These are phyloP conservation scores for Avena atlantica DNA, from an alignment of 176 grass and related monocot genomes.

Conservation along the genomic window DNA sequence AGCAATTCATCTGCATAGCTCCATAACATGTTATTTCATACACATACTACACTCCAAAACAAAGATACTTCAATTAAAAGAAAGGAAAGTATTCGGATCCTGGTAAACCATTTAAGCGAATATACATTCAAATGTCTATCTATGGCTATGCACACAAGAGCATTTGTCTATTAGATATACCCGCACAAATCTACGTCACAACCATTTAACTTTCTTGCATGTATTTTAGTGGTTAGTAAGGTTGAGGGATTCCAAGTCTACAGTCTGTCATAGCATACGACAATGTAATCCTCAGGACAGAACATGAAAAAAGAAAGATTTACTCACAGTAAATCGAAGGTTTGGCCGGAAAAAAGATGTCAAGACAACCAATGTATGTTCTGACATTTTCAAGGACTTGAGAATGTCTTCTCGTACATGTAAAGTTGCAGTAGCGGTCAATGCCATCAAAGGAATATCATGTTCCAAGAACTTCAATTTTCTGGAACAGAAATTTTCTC, in stretches of 20 bases:
- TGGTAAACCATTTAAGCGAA: constrained; percentile 16
- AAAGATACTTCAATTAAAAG: background rate
- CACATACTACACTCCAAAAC: background rate
- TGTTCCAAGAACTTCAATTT: constrained; percentile 72
- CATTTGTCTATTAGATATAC: constrained; percentile 19
- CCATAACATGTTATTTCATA: background rate
- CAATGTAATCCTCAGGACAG: constrained; percentile 3
- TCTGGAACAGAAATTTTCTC: constrained; percentile 79
- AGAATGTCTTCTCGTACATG: constrained; percentile 87
- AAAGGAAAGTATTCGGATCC: background rate
- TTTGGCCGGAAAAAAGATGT: constrained; percentile 95
- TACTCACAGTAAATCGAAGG: constrained; percentile 82
- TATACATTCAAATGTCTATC: constrained; percentile 1
- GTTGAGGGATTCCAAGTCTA: background rate
- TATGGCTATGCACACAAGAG: background rate
- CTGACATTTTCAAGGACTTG: constrained; percentile 83
- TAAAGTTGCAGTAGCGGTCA: constrained; percentile 92
- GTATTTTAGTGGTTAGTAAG: background rate
- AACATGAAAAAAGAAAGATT: constrained; percentile 31
- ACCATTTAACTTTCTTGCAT: background rate
- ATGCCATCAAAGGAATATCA: constrained; percentile 91
- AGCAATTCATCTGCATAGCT: background rate
- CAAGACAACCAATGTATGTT: constrained; percentile 59
- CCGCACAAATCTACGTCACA: background rate
- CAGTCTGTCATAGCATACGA: constrained; percentile 16